Evolutionary conservation across 2,329 filamentous ascomycete genomes (phyloP).

Genomic region (Monilinia aucupariae): DNA sequence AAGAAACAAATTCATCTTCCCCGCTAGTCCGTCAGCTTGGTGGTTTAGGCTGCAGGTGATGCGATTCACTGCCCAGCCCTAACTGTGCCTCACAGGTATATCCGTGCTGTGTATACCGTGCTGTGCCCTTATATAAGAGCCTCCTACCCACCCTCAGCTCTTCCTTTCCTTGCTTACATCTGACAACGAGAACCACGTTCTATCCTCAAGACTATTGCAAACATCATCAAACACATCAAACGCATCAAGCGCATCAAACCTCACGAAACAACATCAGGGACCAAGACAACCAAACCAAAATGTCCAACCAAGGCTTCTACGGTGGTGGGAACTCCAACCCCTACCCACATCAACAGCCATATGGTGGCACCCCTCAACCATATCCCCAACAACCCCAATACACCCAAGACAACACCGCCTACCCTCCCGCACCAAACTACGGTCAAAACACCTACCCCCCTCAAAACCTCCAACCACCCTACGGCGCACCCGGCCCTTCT

Average conservation of each 20-base stretch:
- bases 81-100: background rate
- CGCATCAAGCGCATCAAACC: background rate
- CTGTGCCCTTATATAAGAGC: conserved; percentile 3
- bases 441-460: background rate
- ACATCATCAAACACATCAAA: background rate
- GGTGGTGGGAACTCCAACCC: background rate
- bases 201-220: background rate
- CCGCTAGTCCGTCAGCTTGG: background rate
- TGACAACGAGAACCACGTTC: background rate
- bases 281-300: background rate
- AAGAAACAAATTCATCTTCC: background rate
- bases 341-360: conserved; percentile 5
- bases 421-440: conserved; percentile 5
- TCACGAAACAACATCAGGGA: background rate
- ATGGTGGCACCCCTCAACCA: background rate
- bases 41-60: background rate
- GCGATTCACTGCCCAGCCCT: background rate
- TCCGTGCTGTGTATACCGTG: background rate
- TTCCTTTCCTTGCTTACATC: background rate
- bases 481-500: conserved; percentile 2
- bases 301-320: conserved; percentile 11
- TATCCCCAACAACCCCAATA: conserved; percentile 11
- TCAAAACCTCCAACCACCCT: conserved; percentile 8
- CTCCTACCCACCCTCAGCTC: background rate
- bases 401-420: background rate